Percentiles rank a stretch among this genome's conserved stretches.
These are phyloP conservation scores for Cladorrhinum sp. DNA, from an alignment of 2,329 filamentous ascomycete species.

Conservation along the genomic window DNA sequence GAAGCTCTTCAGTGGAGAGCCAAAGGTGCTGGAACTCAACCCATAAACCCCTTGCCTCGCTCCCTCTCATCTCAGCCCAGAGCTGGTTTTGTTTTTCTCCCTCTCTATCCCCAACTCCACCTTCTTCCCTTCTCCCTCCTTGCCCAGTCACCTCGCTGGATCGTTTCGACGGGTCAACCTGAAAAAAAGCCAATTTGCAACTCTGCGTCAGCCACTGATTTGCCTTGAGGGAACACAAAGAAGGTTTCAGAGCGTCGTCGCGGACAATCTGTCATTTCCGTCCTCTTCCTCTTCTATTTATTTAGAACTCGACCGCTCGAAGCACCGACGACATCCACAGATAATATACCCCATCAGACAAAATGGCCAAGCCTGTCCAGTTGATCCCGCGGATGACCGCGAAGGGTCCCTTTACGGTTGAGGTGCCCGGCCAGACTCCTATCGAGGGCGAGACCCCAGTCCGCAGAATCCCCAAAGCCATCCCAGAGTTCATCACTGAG, in stretches of 20 bases:
- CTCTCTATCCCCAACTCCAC: neutral
- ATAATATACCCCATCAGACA: slow-evolving; percentile 2
- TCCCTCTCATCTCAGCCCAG: neutral
- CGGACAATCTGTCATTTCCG: neutral
- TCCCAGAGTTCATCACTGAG: slow-evolving; percentile 58
- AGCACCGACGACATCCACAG: neutral
- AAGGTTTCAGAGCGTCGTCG: neutral
- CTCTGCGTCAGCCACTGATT: neutral
- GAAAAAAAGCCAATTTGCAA: neutral
- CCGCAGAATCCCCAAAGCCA: slow-evolving; percentile 60
- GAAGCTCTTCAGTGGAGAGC: slow-evolving; percentile 1
- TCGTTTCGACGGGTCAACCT: slow-evolving; percentile 5
- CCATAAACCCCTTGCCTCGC: slow-evolving; percentile 19
- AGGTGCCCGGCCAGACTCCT: slow-evolving; percentile 60
- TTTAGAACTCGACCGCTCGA: neutral
- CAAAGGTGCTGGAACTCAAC: neutral
- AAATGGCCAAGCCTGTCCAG: slow-evolving; percentile 23
- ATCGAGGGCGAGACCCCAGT: slow-evolving; percentile 72
- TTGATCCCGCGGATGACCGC: slow-evolving; percentile 49
- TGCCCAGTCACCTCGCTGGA: slow-evolving; percentile 12
- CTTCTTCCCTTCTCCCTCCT: neutral
- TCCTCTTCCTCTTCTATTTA: neutral
- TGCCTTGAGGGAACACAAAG: neutral
- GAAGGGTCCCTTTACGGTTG: slow-evolving; percentile 65
- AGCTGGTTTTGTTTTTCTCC: neutral